Evolutionary conservation across 176 grass and related monocot genomes (phyloP).

Genomic region (Triticum timopheevii): DNA sequence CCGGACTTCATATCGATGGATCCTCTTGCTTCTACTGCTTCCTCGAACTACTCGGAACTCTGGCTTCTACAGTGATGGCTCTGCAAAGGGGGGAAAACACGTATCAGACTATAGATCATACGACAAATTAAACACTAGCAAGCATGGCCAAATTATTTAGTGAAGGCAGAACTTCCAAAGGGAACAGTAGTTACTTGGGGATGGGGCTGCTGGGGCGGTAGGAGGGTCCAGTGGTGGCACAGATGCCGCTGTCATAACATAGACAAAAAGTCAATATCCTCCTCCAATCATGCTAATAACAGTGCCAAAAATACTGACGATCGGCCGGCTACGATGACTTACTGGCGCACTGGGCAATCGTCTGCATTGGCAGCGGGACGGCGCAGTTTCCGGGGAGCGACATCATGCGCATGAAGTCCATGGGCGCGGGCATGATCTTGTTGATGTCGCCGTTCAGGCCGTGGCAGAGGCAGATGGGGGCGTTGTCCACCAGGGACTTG

Average conservation of each 20-base stretch:
- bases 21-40: neutral
- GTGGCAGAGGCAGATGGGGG: slow-evolving; percentile 37
- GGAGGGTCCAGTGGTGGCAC: slow-evolving; percentile 23
- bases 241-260: neutral
- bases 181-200: neutral
- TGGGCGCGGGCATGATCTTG: slow-evolving; percentile 17
- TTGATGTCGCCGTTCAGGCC: slow-evolving; percentile 24
- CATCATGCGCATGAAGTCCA: slow-evolving; percentile 10
- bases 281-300: neutral
- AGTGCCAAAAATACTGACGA: neutral
- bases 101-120: neutral
- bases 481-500: slow-evolving; percentile 1
- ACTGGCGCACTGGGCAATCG: slow-evolving; percentile 14
- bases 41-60: neutral
- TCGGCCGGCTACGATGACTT: neutral
- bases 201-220: neutral
- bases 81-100: neutral
- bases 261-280: neutral
- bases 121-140: neutral
- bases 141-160: too few species aligned
- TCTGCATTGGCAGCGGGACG: neutral
- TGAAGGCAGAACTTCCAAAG: neutral
- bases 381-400: neutral
- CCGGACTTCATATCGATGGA: neutral
- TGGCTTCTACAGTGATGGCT: neutral